These are phyloP conservation scores for Salicornia ramosissima DNA, from an alignment of 148 eudicot species.

Conservation along the genomic window DNA sequence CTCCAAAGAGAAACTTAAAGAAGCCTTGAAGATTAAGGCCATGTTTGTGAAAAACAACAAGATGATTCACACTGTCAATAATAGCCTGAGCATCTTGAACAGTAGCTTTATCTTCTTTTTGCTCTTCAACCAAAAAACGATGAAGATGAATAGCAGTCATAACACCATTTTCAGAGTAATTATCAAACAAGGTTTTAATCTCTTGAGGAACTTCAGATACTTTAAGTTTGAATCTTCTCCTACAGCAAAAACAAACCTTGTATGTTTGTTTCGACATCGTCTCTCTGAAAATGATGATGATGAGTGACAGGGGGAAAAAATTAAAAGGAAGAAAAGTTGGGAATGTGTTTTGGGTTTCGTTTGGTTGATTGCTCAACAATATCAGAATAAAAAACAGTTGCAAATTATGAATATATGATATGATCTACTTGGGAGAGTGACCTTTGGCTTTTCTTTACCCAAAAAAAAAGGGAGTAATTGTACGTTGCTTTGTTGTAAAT, in stretches of 20 bases:
- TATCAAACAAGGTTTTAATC: constrained; percentile 45
- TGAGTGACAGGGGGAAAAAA: neutral
- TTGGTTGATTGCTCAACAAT: neutral
- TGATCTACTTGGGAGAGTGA: neutral
- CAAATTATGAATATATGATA: neutral
- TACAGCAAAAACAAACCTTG: constrained; percentile 76
- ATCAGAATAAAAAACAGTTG: neutral
- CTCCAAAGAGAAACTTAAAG: constrained; percentile 58
- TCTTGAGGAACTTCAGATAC: constrained; percentile 69
- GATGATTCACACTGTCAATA: constrained; percentile 42
- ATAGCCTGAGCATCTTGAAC: constrained; percentile 49
- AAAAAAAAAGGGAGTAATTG: too few relatives aligned
- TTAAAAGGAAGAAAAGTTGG: neutral
- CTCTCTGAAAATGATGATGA: neutral
- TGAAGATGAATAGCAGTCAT: constrained; percentile 63
- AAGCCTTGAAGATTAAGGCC: constrained; percentile 60
- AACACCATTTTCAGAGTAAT: constrained; percentile 60
- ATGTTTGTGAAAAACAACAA: constrained; percentile 45
- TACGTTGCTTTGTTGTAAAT: too few relatives aligned
- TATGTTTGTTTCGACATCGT: constrained; percentile 54
- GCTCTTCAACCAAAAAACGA: constrained; percentile 62
- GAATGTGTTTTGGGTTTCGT: neutral
- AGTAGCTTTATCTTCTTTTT: constrained; percentile 46
- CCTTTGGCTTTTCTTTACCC: neutral
- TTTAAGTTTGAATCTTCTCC: constrained; percentile 60